Conservation (phyloP, 768 basidiomycete genomes). For the Pleurotus cornucopiae region DNA sequence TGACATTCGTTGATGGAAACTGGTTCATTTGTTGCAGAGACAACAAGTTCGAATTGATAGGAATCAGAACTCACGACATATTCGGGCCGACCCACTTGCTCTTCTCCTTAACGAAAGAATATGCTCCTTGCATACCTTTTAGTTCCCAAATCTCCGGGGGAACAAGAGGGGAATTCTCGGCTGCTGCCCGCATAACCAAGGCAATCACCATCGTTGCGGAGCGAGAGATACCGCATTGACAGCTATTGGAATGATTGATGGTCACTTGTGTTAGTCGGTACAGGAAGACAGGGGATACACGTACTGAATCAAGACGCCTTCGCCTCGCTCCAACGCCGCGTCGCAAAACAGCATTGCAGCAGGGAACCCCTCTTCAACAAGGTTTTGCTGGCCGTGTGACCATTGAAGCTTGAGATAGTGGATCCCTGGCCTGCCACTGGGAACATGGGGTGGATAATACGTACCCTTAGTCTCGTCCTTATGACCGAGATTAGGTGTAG, state of each 20-base stretch:
- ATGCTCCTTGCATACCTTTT: constrained; percentile 87
- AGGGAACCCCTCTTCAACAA: constrained; percentile 75
- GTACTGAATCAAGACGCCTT: constrained; percentile 83
- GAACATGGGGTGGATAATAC: constrained; percentile 63
- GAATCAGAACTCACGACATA: constrained; percentile 71
- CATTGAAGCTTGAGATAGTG: constrained; percentile 88
- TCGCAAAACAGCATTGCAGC: constrained; percentile 81
- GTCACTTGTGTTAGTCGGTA: constrained; percentile 13
- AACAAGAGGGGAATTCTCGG: constrained; percentile 57
- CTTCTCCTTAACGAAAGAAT: constrained; percentile 86
- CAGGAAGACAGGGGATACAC: constrained; percentile 27
- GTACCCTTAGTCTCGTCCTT: constrained; percentile 36
- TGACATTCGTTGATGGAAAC: not conserved
- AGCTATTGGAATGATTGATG: constrained; percentile 42
- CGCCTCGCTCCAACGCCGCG: constrained; percentile 66
- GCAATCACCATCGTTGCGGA: constrained; percentile 90
- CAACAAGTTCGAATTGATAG: constrained; percentile 3
- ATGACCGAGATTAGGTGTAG: constrained; percentile 60
- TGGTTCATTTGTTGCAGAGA: constrained; percentile 12
- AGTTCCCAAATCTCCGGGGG: constrained; percentile 75
- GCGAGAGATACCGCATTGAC: constrained; percentile 91
- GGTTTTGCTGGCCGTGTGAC: constrained; percentile 92
- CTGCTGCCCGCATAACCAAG: constrained; percentile 90
- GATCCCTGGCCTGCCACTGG: constrained; percentile 71
- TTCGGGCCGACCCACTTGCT: constrained; percentile 88